These are phyloP conservation scores for Lindgomyces ingoldianus DNA, from an alignment of 495 filamentous ascomycete genomes.

Conservation along the genomic window DNA sequence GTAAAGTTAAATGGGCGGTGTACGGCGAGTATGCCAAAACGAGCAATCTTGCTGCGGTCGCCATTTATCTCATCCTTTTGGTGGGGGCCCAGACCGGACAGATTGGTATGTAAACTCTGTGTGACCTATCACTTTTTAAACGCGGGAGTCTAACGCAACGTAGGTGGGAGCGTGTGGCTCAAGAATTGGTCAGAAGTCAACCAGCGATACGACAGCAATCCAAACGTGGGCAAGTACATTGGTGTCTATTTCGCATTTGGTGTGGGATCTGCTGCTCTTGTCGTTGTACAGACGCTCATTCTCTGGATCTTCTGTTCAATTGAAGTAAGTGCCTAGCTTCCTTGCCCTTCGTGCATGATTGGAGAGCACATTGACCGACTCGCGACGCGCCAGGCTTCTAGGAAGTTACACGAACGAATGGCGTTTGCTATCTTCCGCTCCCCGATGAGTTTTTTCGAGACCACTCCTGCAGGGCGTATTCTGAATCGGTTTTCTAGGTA, in stretches of 20 bases:
- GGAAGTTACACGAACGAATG: constrained; percentile 97
- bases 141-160: constrained; percentile 24
- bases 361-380: constrained; percentile 13
- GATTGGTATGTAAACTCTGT: constrained; percentile 51
- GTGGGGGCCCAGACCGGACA: constrained; percentile 78
- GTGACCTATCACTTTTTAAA: constrained; percentile 3
- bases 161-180: constrained; percentile 82
- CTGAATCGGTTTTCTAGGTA: constrained; percentile 94
- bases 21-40: constrained; percentile 75
- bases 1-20: constrained; percentile 90
- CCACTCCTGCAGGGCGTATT: constrained; percentile 94
- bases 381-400: constrained; percentile 64
- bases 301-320: constrained; percentile 99
- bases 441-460: constrained; percentile 99
- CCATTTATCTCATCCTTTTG: constrained; percentile 75
- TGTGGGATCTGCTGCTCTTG: constrained; percentile 79
- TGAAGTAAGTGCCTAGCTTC: constrained; percentile 59
- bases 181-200: constrained; percentile 89
- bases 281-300: constrained; percentile 89
- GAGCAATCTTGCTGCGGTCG: constrained; percentile 83
- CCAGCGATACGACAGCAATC: constrained; percentile 64
- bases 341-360: constrained; percentile 12
- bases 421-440: constrained; percentile 96
- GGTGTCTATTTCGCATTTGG: constrained; percentile 94
- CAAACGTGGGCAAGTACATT: constrained; percentile 81